Evolutionary conservation across 129 eudicot species (phyloP), one percentile per base, ranked within the genome.

Genomic region (Pulicaria dysenterica): DNA sequence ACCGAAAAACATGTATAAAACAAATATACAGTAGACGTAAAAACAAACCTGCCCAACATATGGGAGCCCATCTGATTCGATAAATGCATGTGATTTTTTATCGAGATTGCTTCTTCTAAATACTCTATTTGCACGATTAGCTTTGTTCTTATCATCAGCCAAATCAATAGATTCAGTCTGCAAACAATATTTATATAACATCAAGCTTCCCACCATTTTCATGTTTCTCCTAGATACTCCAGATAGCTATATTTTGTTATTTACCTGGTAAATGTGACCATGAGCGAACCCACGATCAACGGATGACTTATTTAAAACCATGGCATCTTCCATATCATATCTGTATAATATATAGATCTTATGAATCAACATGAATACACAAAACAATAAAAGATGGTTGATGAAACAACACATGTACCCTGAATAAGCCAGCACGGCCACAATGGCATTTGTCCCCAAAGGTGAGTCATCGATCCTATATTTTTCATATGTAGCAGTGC

Each of bases 271-370:
- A 78, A 90, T 86, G 73, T 87, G 83, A 55, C 92, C 98, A 82
- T 91, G 98, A 80, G 83, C 86, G 80, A 94, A 68, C 48, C 98
- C 98, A 60, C 98, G 98, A 46, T 94, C 98, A 43, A 94, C 98
- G 47, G 98, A 84, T 56, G 98, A 94, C 75, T 88, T 90, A 72
- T 94, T 94, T 79, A 94, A 77, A 62, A 94, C 87, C 98, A 94
- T 94, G 47, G 98, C 98, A 84, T 94, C 98, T 88, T 94, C 98
- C 98, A 94, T 94, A 74, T 94, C 98, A 53, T 94, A 94, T 55
- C 98, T 94, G 82, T 68, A 73, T 7, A 38, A 72, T 6, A 49
- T 3, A 42, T 61, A 54, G 73, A 79, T 44, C 12, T 24, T 34
- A 49, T 45, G 19, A 31, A 57, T 58, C 19, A 72, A 17, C 69